A percentile compares a stretch with the other conserved stretches of the same genome.
Evolutionary conservation across 192 early-diverging fungal species (phyloP).

Genomic region (Spizellomyces punctatus): DNA sequence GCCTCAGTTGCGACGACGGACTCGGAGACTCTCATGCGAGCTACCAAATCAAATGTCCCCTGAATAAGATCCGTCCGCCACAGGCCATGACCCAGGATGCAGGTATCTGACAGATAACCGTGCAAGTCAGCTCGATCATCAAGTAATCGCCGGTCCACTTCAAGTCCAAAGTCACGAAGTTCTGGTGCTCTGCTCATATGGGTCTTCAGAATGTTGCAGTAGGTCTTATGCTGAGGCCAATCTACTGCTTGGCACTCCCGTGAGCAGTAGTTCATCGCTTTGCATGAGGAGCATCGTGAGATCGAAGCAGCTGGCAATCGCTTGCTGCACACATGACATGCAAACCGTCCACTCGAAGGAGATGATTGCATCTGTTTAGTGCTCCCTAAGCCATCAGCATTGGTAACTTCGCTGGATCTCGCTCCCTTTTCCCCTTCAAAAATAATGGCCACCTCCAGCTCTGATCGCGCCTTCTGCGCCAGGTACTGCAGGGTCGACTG

Average conservation of each 20-base stretch:
- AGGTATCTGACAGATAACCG: not conserved
- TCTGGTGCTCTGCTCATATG: not conserved
- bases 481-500: not conserved
- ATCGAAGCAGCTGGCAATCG: not conserved
- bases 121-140: not conserved
- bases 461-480: not conserved
- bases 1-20: not conserved
- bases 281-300: slow-evolving; percentile 10
- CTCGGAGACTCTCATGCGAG: not conserved
- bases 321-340: slow-evolving; percentile 8
- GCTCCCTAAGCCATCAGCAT: not conserved
- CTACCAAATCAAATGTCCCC: not conserved
- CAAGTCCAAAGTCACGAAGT: not conserved
- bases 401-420: not conserved
- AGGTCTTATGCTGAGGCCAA: not conserved
- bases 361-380: not conserved
- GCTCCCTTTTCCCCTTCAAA: not conserved
- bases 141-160: not conserved
- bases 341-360: not conserved
- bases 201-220: slow-evolving; percentile 1
- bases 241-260: slow-evolving; percentile 8
- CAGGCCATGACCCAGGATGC: not conserved
- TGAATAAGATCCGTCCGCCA: not conserved
- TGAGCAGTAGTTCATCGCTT: slow-evolving; percentile 4
- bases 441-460: not conserved